Conservation (phyloP, 2,329 filamentous ascomycete genomes). For the Aspergillus flavus region DNA sequence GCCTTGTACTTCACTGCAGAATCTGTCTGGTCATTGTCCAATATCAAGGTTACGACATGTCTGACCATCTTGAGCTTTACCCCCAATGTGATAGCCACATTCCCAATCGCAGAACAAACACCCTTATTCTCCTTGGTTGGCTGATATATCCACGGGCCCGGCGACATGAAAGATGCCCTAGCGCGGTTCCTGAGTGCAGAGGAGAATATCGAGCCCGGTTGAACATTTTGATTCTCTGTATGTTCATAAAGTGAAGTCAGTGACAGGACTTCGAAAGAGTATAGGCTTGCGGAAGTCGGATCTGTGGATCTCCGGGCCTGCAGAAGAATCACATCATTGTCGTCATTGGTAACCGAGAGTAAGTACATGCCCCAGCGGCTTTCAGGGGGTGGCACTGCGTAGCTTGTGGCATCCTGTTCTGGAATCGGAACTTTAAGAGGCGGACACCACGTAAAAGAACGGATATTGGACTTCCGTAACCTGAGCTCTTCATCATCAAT, state of each 20-base stretch:
- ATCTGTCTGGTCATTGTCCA: neutral
- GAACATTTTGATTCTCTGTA: conserved; percentile 15
- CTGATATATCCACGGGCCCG: conserved; percentile 36
- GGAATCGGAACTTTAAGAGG: conserved; percentile 27
- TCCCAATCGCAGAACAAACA: conserved; percentile 21
- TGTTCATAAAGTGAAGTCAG: conserved; percentile 21
- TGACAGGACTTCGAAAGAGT: conserved; percentile 31
- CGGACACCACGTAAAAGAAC: conserved; percentile 47
- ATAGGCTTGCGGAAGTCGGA: conserved; percentile 9
- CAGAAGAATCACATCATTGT: conserved; percentile 39
- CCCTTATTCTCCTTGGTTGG: neutral
- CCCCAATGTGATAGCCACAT: conserved; percentile 34
- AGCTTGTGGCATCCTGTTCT: neutral
- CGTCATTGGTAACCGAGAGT: conserved; percentile 43
- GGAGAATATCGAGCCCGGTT: conserved; percentile 34
- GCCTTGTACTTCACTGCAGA: conserved; percentile 9
- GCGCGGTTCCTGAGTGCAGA: conserved; percentile 27
- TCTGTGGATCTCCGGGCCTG: conserved; percentile 22
- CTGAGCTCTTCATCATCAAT: conserved; percentile 24
- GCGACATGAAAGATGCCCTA: conserved; percentile 32
- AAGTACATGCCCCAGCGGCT: conserved; percentile 40
- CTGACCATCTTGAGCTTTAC: conserved; percentile 32
- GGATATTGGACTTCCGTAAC: conserved; percentile 37
- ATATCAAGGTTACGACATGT: conserved; percentile 20
- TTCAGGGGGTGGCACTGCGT: conserved; percentile 18